These are phyloP conservation scores for Cerioporus squamosus DNA, from an alignment of 1,284 basidiomycete genomes.

Conservation along the genomic window DNA sequence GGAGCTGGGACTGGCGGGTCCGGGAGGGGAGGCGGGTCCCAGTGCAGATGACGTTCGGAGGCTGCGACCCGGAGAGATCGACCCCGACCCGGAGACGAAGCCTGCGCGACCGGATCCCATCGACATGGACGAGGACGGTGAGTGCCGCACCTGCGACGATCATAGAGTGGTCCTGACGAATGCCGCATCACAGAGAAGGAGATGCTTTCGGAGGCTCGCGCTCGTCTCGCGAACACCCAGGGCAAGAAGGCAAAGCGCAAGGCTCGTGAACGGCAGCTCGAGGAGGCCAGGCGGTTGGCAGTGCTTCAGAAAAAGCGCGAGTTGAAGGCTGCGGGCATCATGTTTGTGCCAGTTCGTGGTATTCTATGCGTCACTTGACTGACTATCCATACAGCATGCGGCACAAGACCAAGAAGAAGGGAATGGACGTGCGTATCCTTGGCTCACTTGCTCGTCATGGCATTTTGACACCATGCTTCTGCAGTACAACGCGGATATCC, in stretches of 20 bases:
- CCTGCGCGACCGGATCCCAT: conserved; percentile 98
- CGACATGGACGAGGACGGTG: conserved; percentile 99
- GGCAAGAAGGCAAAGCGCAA: conserved; percentile 99
- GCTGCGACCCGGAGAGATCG: conserved; percentile 95
- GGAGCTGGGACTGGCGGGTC: conserved; percentile 88
- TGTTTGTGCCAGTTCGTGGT: conserved; percentile 56
- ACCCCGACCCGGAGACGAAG: conserved; percentile 98
- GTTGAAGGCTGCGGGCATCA: conserved; percentile 96
- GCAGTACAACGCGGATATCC: conserved; percentile 97
- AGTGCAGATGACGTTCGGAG: conserved; percentile 90
- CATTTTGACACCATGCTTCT: neutral
- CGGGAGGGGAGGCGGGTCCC: conserved; percentile 79
- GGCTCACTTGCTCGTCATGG: neutral
- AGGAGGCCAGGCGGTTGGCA: conserved; percentile 93
- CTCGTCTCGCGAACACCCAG: conserved; percentile 97
- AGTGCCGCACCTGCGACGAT: conserved; percentile 25
- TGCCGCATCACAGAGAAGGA: conserved; percentile 81
- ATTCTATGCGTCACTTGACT: conserved; percentile 14
- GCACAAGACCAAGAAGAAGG: conserved; percentile 92
- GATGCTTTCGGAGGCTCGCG: conserved; percentile 98
- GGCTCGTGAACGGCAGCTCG: conserved; percentile 94
- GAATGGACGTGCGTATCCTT: conserved; percentile 83
- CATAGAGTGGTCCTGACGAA: neutral
- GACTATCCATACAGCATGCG: conserved; percentile 59
- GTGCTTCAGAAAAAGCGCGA: conserved; percentile 98